These are phyloP conservation scores for Cryoendolithus antarcticus DNA, from an alignment of 2,329 filamentous ascomycete genomes.

Conservation along the genomic window DNA sequence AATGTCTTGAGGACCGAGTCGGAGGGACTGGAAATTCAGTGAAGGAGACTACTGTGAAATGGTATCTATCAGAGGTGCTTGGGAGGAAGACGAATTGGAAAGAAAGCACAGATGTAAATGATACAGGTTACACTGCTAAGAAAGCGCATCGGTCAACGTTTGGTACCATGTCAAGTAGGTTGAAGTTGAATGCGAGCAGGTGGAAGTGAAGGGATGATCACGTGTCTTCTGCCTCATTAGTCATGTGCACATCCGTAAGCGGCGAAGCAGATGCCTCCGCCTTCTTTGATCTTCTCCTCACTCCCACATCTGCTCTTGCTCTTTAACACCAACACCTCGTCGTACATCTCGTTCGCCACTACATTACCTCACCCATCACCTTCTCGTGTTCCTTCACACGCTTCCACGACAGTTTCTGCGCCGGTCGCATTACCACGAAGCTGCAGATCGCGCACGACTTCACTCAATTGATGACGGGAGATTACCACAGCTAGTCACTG, in stretches of 20 bases:
- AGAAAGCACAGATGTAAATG: too few relatives aligned
- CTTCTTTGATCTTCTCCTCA: not conserved
- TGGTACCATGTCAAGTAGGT: too few relatives aligned
- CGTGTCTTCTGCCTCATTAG: too few relatives aligned
- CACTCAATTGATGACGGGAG: not conserved
- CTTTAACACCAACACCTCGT: not conserved
- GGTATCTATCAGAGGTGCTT: too few relatives aligned
- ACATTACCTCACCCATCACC: not conserved
- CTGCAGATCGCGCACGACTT: not conserved
- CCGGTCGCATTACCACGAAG: constrained; percentile 1
- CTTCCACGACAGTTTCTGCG: not conserved
- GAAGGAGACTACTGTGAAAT: too few relatives aligned
- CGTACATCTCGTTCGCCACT: not conserved
- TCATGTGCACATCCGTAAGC: not conserved
- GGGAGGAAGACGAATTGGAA: too few relatives aligned
- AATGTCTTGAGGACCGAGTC: too few relatives aligned
- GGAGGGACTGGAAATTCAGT: too few relatives aligned
- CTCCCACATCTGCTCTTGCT: not conserved
- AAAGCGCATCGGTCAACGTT: too few relatives aligned
- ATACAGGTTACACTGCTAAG: too few relatives aligned
- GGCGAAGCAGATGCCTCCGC: not conserved
- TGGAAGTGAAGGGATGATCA: too few relatives aligned
- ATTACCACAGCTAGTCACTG: not conserved
- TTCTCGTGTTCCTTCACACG: not conserved
- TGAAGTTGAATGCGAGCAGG: too few relatives aligned